Evolutionary conservation across 2,329 filamentous ascomycete species (phyloP).

Genomic region (Pseudogymnoascus pannorum): DNA sequence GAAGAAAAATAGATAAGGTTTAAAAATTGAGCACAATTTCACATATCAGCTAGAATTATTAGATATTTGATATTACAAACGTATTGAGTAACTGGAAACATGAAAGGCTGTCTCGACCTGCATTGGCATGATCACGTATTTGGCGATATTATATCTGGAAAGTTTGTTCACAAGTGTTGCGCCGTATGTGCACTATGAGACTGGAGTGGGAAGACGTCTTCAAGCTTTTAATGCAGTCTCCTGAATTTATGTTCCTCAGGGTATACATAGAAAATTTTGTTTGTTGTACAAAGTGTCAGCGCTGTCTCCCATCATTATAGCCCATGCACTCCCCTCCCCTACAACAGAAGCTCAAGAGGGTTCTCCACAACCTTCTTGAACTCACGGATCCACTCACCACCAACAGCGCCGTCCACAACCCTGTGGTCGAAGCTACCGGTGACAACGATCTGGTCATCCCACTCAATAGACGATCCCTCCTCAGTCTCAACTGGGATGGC

Average conservation of each 20-base stretch:
- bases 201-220: background rate
- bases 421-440: constrained; percentile 98
- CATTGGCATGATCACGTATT: background rate
- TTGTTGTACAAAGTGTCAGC: constrained; percentile 10
- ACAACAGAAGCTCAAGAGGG: constrained; percentile 89
- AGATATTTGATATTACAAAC: too few species aligned
- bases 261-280: constrained; percentile 9
- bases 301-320: constrained; percentile 3
- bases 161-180: background rate
- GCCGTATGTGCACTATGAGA: background rate
- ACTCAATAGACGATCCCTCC: constrained; percentile 71
- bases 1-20: background rate
- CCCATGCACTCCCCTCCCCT: constrained; percentile 29
- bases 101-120: background rate
- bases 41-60: too few species aligned
- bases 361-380: constrained; percentile 98
- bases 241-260: constrained; percentile 6
- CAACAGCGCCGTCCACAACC: constrained; percentile 92
- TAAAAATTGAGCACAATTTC: background rate
- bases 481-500: constrained; percentile 79
- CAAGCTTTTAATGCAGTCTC: constrained; percentile 7
- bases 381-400: constrained; percentile 93
- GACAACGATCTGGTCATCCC: constrained; percentile 95
- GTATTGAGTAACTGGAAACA: too few species aligned
- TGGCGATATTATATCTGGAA: background rate